These are phyloP conservation scores for Celoporthe dispersa DNA, from an alignment of 2,329 filamentous ascomycete genomes.

Conservation along the genomic window DNA sequence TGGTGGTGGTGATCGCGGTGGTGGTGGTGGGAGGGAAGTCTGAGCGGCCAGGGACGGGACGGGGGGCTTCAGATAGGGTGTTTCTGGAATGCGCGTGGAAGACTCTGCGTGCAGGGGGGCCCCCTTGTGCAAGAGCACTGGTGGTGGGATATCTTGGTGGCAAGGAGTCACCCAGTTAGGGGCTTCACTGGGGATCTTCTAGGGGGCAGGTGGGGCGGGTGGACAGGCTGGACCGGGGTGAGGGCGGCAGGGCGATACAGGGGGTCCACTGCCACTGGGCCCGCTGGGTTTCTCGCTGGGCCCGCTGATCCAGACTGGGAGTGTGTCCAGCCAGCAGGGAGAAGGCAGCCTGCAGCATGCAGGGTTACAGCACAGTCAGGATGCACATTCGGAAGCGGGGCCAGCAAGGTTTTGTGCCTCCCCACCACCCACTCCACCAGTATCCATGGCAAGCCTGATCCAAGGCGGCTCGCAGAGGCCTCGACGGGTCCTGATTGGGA, in stretches of 20 bases:
- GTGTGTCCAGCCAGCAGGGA: not conserved
- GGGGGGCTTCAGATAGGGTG: slow-evolving; percentile 22
- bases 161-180: not conserved
- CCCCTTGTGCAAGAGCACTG: not conserved
- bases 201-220: not conserved
- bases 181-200: not conserved
- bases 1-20: not conserved
- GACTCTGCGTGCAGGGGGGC: slow-evolving; percentile 24
- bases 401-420: not conserved
- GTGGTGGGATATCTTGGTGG: slow-evolving; percentile 7
- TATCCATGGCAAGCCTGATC: not conserved
- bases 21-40: slow-evolving; percentile 10
- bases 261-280: not conserved
- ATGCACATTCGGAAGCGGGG: not conserved
- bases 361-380: slow-evolving; percentile 9
- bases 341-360: not conserved
- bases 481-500: slow-evolving; percentile 1
- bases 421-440: slow-evolving; percentile 1
- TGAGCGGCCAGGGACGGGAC: slow-evolving; percentile 10
- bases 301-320: not conserved
- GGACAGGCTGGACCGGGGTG: not conserved
- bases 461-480: not conserved
- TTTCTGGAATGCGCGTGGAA: slow-evolving; percentile 30
- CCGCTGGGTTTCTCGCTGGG: not conserved
- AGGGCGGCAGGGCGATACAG: slow-evolving; percentile 3